Percentiles rank a stretch among this genome's conserved stretches.
Evolutionary conservation across 2,329 filamentous ascomycete genomes (phyloP).

Genomic region (Bipolaris cookei): DNA sequence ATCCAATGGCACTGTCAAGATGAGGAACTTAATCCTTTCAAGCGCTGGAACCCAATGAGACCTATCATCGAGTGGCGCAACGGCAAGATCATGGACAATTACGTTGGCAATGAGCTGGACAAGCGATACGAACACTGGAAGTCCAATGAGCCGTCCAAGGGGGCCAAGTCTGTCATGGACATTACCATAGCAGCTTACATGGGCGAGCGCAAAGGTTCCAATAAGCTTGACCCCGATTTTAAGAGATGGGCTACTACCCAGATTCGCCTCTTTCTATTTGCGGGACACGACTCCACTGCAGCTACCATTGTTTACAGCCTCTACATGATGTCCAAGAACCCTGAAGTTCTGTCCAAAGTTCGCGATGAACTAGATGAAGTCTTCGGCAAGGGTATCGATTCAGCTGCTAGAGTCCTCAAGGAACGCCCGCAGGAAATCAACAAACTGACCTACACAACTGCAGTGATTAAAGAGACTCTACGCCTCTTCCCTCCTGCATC

Average conservation of each 20-base stretch:
- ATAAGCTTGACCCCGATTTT: slow-evolving; percentile 32
- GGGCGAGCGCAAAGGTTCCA: slow-evolving; percentile 2
- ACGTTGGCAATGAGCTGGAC: slow-evolving; percentile 23
- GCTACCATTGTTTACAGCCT: slow-evolving; percentile 42
- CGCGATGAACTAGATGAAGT: slow-evolving; percentile 41
- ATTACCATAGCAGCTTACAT: slow-evolving; percentile 20
- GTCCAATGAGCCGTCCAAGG: background rate
- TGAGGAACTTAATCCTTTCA: slow-evolving; percentile 19
- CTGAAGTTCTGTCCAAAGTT: slow-evolving; percentile 25
- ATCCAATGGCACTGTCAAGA: slow-evolving; percentile 15
- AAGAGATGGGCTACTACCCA: slow-evolving; percentile 9
- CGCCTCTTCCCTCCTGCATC: slow-evolving; percentile 45
- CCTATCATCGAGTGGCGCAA: slow-evolving; percentile 18
- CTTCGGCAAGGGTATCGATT: slow-evolving; percentile 31
- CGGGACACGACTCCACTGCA: slow-evolving; percentile 46
- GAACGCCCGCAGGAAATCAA: slow-evolving; percentile 38
- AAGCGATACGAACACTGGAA: slow-evolving; percentile 19
- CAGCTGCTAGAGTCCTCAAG: slow-evolving; percentile 20
- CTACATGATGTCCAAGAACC: slow-evolving; percentile 38
- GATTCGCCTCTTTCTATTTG: slow-evolving; percentile 32
- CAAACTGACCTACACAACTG: slow-evolving; percentile 37
- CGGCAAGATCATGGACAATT: slow-evolving; percentile 18
- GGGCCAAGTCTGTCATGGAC: slow-evolving; percentile 22
- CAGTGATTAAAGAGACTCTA: slow-evolving; percentile 47
- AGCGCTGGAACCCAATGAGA: slow-evolving; percentile 13